Base-by-base conservation (phyloP, 257 asterid genomes). In the Catharanthus roseus region DNA sequence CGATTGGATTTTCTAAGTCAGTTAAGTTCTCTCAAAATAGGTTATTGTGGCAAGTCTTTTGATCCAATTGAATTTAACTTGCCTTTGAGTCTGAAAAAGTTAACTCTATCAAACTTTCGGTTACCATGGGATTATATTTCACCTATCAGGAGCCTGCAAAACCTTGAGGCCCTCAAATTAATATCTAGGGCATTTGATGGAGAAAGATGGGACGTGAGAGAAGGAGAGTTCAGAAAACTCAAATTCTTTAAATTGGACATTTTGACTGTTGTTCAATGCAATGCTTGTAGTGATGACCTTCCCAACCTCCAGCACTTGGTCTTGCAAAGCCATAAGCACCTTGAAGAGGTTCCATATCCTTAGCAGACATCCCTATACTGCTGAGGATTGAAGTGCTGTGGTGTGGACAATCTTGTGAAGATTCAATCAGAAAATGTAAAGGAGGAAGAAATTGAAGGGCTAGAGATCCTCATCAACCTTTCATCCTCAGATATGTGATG, bases 111-210 rank as follows among this genome's bases (percentile, higher is more conserved):
- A 1, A 36, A 54, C 29, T 34, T 69, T 10, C 36, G 38, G 0
- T 19, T 34, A 10, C 64, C 73, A 1, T 68, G 72, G 73, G 13
- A 34, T 21, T n/a, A 34, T 0, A 69, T 53, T 36, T 69, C 65
- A 0, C 34, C 11, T 2, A 36, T 69, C 36, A 53, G 53, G 19
- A 53, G 36, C 34, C n/a, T 69, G 4, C 36, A 21, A 12, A 53
- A 53, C 8, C 65, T 53, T 38, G 65, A 69, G 65, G 73, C 53
- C 36, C 73, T 69, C 24, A 53, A 69, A 23, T 36, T 69, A 55
- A n/a, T 36, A 1, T 53, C 65, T 7, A 3, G 42, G 42, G 42
- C 42, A 3, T 38, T 38, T 38, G 42, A 38, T 3, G 5, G 42
- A 8, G 8, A 38, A 38, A 38, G 5, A 38, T 38, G 42, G 42